Conservation (phyloP, 768 basidiomycete genomes). For the Lactarius akahatsu region DNA sequence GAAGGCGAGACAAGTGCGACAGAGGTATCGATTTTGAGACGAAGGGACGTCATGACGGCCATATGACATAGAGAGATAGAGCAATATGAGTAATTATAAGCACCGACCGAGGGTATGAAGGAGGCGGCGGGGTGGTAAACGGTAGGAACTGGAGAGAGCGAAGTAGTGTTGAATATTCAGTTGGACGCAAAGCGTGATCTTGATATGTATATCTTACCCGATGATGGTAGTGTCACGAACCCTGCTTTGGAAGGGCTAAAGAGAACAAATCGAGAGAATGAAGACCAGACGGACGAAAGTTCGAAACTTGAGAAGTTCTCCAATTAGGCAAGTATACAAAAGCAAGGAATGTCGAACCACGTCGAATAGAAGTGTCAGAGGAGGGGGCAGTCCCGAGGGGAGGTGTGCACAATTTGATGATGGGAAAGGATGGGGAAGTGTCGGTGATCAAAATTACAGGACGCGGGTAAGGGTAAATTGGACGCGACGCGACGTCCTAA, state of each 20-base stretch:
- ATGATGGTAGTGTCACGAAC: slow-evolving; percentile 9
- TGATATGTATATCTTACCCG: slow-evolving; percentile 8
- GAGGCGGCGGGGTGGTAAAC: background rate
- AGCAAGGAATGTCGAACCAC: slow-evolving; percentile 13
- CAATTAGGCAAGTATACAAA: slow-evolving; percentile 11
- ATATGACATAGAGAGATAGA: slow-evolving; percentile 28
- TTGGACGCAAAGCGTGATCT: background rate
- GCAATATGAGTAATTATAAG: slow-evolving; percentile 13
- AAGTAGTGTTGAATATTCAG: background rate
- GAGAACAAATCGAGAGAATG: slow-evolving; percentile 10
- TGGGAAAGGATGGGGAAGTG: background rate
- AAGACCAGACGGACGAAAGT: background rate
- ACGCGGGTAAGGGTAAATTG: background rate
- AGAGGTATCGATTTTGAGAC: slow-evolving; percentile 39
- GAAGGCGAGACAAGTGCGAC: slow-evolving; percentile 28
- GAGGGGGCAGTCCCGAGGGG: background rate
- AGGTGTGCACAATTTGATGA: background rate
- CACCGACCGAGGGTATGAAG: slow-evolving; percentile 1
- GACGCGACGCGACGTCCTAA: background rate
- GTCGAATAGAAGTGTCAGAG: slow-evolving; percentile 4
- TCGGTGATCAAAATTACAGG: slow-evolving; percentile 5
- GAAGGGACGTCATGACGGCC: slow-evolving; percentile 32
- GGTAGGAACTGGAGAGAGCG: background rate
- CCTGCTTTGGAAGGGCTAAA: background rate
- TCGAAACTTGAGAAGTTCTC: background rate